Base-by-base conservation (phyloP, 768 basidiomycete species). In the Agrocybe chaxingu region DNA sequence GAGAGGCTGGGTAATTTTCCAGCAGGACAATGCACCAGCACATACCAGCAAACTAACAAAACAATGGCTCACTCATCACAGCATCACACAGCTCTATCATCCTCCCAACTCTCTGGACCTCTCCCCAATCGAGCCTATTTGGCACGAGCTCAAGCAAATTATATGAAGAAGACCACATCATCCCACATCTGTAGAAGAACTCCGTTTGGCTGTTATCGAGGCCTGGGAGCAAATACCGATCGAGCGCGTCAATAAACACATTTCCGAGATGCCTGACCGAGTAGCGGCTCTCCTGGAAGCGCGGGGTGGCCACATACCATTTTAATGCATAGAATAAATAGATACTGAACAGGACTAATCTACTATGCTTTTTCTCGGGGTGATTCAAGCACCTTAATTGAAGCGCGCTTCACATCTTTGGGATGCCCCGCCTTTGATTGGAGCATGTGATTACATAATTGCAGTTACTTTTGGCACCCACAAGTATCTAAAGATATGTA, bases 31-130 rank as follows among this genome's bases (percentile, higher is more conserved):
- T 24, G 62, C 62, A 13, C 49, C 62, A 9, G 13, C 44, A 32
- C 66, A 66, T 43, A 42, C 31, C 1, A 52, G 47, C 45, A 64
- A 62, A 46, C 13, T 13, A 11, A 59, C 62, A 29, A 51, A 51
- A 48, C 43, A 41, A 13, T 70, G 65, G 62, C 48, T 66, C 19
- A 8, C 36, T 4, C 19, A 57, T 29, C 42, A 63, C 51, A 11
- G 36, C 16, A 57, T 69, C 33, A 39, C 51, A 9, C 47, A 60
- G 12, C 56, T 70, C 36, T 39, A 11, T 13, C 66, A 67, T 47
- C 67, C 65, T 3, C 54, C 65, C 42, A 51, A 44, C 54, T 70
- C 65, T 1, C 69, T 66, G 6, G 62, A 70, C 56, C 42, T 69
- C 45, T 60, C 50, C 24, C 65, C 67, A 50, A 69, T 70, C 9